Conservation (phyloP, 495 filamentous ascomycete genomes). For the Ramalina peruviana region DNA sequence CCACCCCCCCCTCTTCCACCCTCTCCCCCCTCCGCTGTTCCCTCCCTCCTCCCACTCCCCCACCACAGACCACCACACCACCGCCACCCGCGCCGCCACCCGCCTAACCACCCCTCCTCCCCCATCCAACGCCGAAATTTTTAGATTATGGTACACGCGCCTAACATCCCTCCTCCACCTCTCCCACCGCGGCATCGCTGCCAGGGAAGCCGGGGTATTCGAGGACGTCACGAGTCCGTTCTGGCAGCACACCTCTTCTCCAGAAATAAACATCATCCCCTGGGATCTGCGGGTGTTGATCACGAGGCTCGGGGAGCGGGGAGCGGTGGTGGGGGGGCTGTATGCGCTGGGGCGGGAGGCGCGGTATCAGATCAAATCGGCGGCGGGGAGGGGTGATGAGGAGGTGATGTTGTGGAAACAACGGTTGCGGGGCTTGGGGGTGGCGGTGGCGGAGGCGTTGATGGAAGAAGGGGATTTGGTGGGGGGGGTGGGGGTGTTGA, state of each 20-base stretch:
- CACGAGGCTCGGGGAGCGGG: conserved; percentile 42
- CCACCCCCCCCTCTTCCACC: conserved; percentile 59
- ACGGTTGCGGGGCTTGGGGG: conserved; percentile 57
- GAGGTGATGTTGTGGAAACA: conserved; percentile 45
- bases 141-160: conserved; percentile 67
- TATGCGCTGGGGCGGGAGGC: conserved; percentile 79
- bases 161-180: conserved; percentile 69
- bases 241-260: conserved; percentile 36
- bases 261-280: conserved; percentile 31
- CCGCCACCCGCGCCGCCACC: conserved; percentile 56
- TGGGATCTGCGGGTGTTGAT: conserved; percentile 77
- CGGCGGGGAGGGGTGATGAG: conserved; percentile 2
- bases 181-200: conserved; percentile 56
- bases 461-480: conserved; percentile 85
- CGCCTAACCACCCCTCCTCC: conserved; percentile 45
- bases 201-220: conserved; percentile 71
- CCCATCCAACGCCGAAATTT: conserved; percentile 49
- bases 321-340: conserved; percentile 58
- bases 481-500: conserved; percentile 57
- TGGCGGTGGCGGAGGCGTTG: conserved; percentile 64
- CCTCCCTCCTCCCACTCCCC: conserved; percentile 30
- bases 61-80: conserved; percentile 48
- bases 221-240: conserved; percentile 58
- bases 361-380: conserved; percentile 35
- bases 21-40: conserved; percentile 49